A percentile compares a stretch with the other conserved stretches of the same genome.
These are phyloP conservation scores for Nicotiana paniculata DNA, from an alignment of 257 asterid genomes.

Conservation along the genomic window DNA sequence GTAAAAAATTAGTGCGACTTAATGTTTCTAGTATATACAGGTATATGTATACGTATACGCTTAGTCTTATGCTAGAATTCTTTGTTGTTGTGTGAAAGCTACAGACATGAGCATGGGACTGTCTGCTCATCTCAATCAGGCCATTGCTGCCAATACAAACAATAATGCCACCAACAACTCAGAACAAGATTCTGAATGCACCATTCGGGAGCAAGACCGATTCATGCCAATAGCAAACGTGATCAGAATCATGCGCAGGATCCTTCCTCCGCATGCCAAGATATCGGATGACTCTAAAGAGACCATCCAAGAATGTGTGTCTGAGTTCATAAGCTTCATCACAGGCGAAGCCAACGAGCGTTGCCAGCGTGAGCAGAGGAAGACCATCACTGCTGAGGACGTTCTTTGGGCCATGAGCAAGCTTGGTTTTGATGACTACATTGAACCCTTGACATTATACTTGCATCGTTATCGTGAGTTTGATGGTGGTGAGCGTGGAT, in stretches of 20 bases:
- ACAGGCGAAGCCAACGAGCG: constrained; percentile 95
- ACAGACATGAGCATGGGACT: constrained; percentile 44
- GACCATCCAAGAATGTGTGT: constrained; percentile 90
- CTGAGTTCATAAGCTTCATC: constrained; percentile 88
- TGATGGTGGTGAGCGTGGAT: constrained; percentile 72
- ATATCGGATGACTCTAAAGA: constrained; percentile 94
- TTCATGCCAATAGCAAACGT: constrained; percentile 98
- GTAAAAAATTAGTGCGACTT: too few species aligned
- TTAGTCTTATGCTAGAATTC: background rate
- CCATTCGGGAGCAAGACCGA: constrained; percentile 87
- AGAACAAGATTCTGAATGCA: constrained; percentile 41
- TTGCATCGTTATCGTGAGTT: constrained; percentile 76
- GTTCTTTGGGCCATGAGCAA: constrained; percentile 97
- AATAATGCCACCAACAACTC: constrained; percentile 1
- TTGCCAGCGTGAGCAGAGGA: constrained; percentile 93
- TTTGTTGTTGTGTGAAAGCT: background rate
- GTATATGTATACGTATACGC: background rate
- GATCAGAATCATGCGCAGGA: constrained; percentile 80
- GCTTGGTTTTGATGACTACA: constrained; percentile 92
- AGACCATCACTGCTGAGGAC: constrained; percentile 94
- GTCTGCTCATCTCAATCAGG: constrained; percentile 29
- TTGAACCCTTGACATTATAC: constrained; percentile 83
- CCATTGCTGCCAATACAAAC: background rate
- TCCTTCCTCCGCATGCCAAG: constrained; percentile 83
- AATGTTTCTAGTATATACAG: too few species aligned